phyloP scores from a whole-genome alignment of 495 filamentous ascomycete genomes.

The Penicillium longicatenatum region DNA sequence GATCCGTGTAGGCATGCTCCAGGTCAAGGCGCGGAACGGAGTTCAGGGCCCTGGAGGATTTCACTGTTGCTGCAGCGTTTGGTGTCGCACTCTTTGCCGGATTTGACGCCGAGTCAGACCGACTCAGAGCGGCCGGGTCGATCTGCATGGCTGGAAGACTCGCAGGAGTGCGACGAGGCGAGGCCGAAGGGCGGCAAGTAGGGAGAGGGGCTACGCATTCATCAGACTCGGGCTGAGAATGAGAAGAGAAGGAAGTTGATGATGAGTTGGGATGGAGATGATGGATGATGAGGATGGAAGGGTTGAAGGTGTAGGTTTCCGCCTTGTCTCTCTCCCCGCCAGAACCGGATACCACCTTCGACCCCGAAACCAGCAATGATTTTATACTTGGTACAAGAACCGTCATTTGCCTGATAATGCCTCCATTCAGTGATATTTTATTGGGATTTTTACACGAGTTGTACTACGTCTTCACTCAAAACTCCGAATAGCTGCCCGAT shows the following conservation, averaged over 20 bases:
- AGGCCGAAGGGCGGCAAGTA: constrained; percentile 43
- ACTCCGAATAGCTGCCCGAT: constrained; percentile 67
- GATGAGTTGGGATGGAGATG: constrained; percentile 12
- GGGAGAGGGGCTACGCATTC: constrained; percentile 42
- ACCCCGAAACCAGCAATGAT: constrained; percentile 15
- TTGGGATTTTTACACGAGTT: constrained; percentile 43
- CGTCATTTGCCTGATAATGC: not conserved
- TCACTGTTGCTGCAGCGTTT: constrained; percentile 55
- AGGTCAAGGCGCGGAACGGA: constrained; percentile 83
- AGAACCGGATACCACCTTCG: constrained; percentile 29
- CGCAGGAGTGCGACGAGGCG: constrained; percentile 45
- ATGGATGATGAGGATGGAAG: constrained; percentile 23
- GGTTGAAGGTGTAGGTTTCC: constrained; percentile 27
- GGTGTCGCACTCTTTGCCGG: constrained; percentile 62
- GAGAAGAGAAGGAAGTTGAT: constrained; percentile 6
- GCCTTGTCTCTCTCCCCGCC: constrained; percentile 36
- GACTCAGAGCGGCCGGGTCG: constrained; percentile 80
- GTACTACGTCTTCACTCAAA: constrained; percentile 70
- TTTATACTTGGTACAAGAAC: not conserved
- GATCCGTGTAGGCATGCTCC: constrained; percentile 82
- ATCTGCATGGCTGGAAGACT: constrained; percentile 69
- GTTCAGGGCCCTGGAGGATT: constrained; percentile 59
- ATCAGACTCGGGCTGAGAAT: constrained; percentile 29
- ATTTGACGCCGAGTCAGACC: constrained; percentile 62
- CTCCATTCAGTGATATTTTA: not conserved